A percentile compares a stretch with the other conserved stretches of the same genome.
Conservation (phyloP, 2,329 filamentous ascomycete species). For the Colletotrichum sp. region DNA sequence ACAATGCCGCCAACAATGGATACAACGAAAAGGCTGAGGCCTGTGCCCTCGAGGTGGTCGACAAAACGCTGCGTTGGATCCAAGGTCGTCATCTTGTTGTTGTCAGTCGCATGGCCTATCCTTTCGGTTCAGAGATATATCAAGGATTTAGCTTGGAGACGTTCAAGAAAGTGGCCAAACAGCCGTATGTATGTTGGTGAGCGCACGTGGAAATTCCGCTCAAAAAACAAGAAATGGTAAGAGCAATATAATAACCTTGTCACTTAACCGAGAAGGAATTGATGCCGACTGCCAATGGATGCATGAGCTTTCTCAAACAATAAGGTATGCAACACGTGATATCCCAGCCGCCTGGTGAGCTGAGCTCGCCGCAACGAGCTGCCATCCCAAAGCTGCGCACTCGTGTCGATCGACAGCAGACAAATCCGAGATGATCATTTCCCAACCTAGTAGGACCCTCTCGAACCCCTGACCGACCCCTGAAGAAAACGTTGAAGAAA, state of each 20-base stretch:
- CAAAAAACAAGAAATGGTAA: neutral
- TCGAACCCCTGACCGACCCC: neutral
- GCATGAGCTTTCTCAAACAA: neutral
- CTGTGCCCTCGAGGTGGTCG: conserved; percentile 9
- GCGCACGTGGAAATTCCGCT: neutral
- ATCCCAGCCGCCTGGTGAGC: neutral
- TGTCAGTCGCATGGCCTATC: neutral
- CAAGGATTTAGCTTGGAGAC: neutral
- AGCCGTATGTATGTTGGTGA: neutral
- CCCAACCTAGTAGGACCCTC: neutral
- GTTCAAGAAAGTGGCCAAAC: neutral
- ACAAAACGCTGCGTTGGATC: conserved; percentile 14
- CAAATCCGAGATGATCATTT: neutral
- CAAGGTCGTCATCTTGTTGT: conserved; percentile 14
- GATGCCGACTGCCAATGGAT: neutral
- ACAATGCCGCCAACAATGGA: conserved; percentile 22
- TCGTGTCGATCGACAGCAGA: neutral
- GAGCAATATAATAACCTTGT: neutral
- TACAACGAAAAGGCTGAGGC: conserved; percentile 22
- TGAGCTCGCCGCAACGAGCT: neutral
- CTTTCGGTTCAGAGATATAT: neutral
- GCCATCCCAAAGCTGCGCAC: neutral
- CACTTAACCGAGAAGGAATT: neutral
- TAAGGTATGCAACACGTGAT: neutral
- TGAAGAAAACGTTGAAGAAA: neutral